A percentile compares a stretch with the other conserved stretches of the same genome.
Evolutionary conservation across 2,329 filamentous ascomycete genomes (phyloP).

Genomic region (Exophiala sp.): DNA sequence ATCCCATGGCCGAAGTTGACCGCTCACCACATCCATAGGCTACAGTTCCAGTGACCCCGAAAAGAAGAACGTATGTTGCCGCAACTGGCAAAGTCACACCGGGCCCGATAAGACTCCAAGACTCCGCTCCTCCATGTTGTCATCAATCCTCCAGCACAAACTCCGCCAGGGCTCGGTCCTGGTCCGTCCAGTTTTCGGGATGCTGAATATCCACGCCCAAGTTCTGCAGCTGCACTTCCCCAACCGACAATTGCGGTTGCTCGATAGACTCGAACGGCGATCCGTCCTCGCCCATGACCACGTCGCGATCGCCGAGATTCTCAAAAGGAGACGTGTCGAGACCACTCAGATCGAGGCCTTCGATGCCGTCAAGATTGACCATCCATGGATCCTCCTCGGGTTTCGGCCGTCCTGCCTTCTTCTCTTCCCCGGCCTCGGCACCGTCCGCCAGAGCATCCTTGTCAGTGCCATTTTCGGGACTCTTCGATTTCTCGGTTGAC

Average conservation of each 20-base stretch:
- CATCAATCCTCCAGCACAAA: conserved; percentile 9
- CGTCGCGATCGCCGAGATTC: conserved; percentile 15
- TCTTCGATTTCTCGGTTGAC: conserved; percentile 23
- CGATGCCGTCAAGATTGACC: conserved; percentile 22
- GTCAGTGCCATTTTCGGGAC: conserved; percentile 18
- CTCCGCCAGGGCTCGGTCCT: conserved; percentile 13
- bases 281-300: conserved; percentile 18
- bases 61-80: too few species aligned
- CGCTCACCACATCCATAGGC: too few species aligned
- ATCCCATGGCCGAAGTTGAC: too few species aligned
- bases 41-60: too few species aligned
- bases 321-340: conserved; percentile 20
- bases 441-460: conserved; percentile 14
- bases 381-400: conserved; percentile 20
- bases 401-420: conserved; percentile 7
- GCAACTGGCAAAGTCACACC: too few species aligned
- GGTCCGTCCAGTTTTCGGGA: conserved; percentile 16
- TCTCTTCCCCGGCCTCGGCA: conserved; percentile 5
- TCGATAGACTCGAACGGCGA: conserved; percentile 19
- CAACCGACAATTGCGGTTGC: conserved; percentile 12
- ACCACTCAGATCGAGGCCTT: conserved; percentile 24
- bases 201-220: conserved; percentile 17
- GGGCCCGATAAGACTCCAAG: too few species aligned
- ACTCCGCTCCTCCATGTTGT: too few species aligned
- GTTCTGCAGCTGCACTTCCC: conserved; percentile 9